Base-by-base conservation (phyloP, 129 eudicot genomes). In the Dittrichia graveolens region DNA sequence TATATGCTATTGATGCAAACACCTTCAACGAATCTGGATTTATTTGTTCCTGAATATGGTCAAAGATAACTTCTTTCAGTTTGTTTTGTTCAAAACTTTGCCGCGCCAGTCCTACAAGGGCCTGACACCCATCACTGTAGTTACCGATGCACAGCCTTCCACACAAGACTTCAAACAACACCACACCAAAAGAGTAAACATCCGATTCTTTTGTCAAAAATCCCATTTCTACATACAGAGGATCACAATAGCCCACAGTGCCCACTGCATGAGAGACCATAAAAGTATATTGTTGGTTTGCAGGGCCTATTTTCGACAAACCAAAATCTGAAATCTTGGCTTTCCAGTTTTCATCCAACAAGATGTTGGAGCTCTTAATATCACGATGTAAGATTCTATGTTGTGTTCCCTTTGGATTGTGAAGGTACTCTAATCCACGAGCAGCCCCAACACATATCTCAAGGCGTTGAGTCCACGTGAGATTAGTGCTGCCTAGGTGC, bases 101-200 rank as follows among this genome's bases (percentile, higher is more conserved):
- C n/a, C 16, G 55, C n/a, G 14, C 69, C 14, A 63, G 37, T 16
- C 15, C 50, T 13, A 46, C 72, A 15, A 69, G 11, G 37, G 39
- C 34, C 39, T 39, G 50, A 10, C 2, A 14, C 49, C 10, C 19
- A 53, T 54, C 14, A 8, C 3, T 53, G 18, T 7, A 31, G 15
- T 16, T 6, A 6, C 12, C 6, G 12, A 8, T 40, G 52, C 75
- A 69, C 7, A 52, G 41, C 39, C 75, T 54, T 2, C 75, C 64
- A 54, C 75, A 69, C 15, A 69, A 5, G 3, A 39, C 64, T 53
- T 69, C 75, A 40, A 69, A 69, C 11, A 69, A 54, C 41, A 69
- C 75, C 12, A 55, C 74, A 6, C 75, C 75, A 54, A 69, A 69
- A 10, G 75, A 67, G 73, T 67, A 67, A 13, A 67, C 73, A 15